Evolutionary conservation across 2,329 filamentous ascomycete genomes (phyloP), one percentile per base, ranked within the genome.

Genomic region (Trichophyton verrucosum): DNA sequence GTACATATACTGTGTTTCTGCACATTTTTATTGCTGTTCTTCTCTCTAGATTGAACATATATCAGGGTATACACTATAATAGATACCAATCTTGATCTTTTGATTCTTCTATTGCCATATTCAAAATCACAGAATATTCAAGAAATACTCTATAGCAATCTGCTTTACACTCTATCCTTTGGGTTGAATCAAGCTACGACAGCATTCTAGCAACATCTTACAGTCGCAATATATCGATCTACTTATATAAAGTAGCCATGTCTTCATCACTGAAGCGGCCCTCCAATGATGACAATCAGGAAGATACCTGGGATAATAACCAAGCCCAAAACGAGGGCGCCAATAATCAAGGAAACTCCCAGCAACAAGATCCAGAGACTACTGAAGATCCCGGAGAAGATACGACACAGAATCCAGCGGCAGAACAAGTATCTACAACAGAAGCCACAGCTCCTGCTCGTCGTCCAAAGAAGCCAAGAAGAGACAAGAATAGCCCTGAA

Each of bases 401-500:
- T n/a, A 36, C 11, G 15, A 36, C 4, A n/a, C 22, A 55, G 51
- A 30, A 6, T 9, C 3, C 46, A 27, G 11, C 24, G 13, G 33
- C 27, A 55, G 51, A 55, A 20, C 17, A 27, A 27, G 27, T 3
- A 55, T 36, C 51, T n/a, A 55, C 51, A 7, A 36, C 51, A 3
- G 15, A 17, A 24, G n/a, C 51, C 27, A 55, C 51, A 17, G 51
- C 51, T 33, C 27, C 51, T 33, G 17, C 55, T 44, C 55, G 55
- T 13, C 55, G 55, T 15, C 36, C 60, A 60, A 66, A 66, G 56
- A 68, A 66, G 42, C 61, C 55, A 22, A 63, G 66, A 17, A 66
- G 66, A 58, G 58, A 61, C 27, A 63, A 65, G 58, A 60, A 66
- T 53, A 64, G 65, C 8, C 65, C 67, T 1, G 66, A 68, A 55